phyloP scores from a whole-genome alignment of 345 rosid species.

The Sisymbrium altissimum region DNA sequence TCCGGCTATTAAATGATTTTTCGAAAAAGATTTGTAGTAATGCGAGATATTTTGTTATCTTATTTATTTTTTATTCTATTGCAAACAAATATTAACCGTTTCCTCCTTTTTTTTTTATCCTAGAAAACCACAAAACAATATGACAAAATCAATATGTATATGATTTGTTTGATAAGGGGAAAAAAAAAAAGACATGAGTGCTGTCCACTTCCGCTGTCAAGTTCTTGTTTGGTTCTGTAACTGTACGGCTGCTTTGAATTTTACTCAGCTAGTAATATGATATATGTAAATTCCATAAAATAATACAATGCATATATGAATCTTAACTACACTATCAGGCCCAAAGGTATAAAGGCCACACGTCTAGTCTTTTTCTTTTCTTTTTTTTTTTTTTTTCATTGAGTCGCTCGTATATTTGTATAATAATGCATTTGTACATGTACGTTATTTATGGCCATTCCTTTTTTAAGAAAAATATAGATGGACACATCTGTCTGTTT shows the following conservation, averaged over 20 bases:
- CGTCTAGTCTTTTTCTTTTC: too few species aligned
- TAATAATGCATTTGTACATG: neutral
- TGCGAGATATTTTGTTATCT: slow-evolving; percentile 18
- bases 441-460: neutral
- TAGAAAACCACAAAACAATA: too few species aligned
- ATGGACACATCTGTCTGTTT: neutral
- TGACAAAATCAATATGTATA: neutral
- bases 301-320: neutral
- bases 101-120: too few species aligned
- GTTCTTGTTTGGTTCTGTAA: slow-evolving; percentile 6
- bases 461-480: neutral
- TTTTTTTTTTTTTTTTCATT: neutral
- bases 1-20: too few species aligned
- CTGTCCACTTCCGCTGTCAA: slow-evolving; percentile 15
- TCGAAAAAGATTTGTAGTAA: slow-evolving; percentile 19
- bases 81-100: neutral
- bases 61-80: neutral
- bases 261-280: neutral
- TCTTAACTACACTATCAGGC: neutral
- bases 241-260: neutral
- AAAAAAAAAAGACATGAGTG: too few species aligned
- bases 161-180: neutral
- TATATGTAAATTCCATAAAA: neutral
- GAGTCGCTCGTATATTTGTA: neutral
- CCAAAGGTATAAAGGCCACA: slow-evolving; percentile 7